A percentile compares a stretch with the other conserved stretches of the same genome.
These are phyloP conservation scores for Fusarium multiceps DNA, from an alignment of 2,329 filamentous ascomycete species.

Conservation along the genomic window DNA sequence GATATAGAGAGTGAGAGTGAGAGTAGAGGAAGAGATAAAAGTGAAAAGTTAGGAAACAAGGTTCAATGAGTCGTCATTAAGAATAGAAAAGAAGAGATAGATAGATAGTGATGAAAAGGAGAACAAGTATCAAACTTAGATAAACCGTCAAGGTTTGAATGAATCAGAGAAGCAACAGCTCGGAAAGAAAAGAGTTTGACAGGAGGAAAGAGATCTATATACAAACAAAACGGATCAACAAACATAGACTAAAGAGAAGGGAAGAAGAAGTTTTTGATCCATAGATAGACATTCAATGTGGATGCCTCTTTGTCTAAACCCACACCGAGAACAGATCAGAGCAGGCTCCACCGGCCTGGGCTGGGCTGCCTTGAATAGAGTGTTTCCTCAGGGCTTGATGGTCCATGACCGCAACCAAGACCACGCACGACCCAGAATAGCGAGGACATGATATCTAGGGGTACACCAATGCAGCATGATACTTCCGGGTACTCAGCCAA, in stretches of 20 bases:
- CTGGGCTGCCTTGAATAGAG: slow-evolving; percentile 34
- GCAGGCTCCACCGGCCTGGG: slow-evolving; percentile 23
- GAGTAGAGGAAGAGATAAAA: not conserved
- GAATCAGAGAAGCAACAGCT: slow-evolving; percentile 32
- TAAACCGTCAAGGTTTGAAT: slow-evolving; percentile 17
- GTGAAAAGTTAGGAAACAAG: not conserved
- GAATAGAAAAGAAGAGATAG: not conserved
- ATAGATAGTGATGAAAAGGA: not conserved
- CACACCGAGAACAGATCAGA: slow-evolving; percentile 17
- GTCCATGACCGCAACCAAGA: slow-evolving; percentile 27
- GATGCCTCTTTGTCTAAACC: slow-evolving; percentile 38
- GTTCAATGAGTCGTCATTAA: slow-evolving; percentile 18
- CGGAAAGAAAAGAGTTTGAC: slow-evolving; percentile 8
- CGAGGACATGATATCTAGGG: slow-evolving; percentile 24
- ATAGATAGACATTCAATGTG: slow-evolving; percentile 6
- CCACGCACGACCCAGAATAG: slow-evolving; percentile 27
- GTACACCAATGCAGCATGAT: slow-evolving; percentile 33
- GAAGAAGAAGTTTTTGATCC: slow-evolving; percentile 20
- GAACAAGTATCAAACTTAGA: slow-evolving; percentile 9
- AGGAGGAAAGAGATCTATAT: slow-evolving; percentile 33
- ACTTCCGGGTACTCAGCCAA: slow-evolving; percentile 22
- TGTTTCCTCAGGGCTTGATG: slow-evolving; percentile 24
- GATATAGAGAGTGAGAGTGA: not conserved
- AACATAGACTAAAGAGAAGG: not conserved
- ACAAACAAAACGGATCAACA: slow-evolving; percentile 15